Evolutionary conservation across 768 basidiomycete species (phyloP).

Genomic region (Hericium erinaceus): DNA sequence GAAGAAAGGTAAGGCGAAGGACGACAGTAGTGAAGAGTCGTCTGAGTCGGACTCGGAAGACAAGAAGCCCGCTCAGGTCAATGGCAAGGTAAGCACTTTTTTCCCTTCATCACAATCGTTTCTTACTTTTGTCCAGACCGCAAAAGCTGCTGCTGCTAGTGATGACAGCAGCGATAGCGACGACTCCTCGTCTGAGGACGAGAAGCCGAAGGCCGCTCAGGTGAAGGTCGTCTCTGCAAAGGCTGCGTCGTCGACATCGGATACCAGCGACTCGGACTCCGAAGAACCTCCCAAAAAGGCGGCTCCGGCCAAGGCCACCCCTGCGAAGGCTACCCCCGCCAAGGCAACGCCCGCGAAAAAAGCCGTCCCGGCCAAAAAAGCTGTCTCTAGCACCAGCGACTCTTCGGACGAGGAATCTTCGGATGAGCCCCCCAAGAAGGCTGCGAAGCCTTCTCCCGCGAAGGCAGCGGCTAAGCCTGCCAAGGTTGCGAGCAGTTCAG

Average conservation of each 20-base stretch:
- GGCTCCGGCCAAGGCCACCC: not conserved
- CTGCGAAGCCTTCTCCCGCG: conserved; percentile 15
- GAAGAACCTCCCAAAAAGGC: conserved; percentile 4
- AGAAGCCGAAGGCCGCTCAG: conserved; percentile 30
- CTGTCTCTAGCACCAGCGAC: not conserved
- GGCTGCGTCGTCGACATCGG: conserved; percentile 15
- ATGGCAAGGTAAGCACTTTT: conserved; percentile 23
- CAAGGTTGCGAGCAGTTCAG: conserved; percentile 18
- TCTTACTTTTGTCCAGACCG: not conserved
- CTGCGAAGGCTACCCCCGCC: conserved; percentile 1
- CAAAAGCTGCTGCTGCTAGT: conserved; percentile 6
- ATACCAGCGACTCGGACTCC: conserved; percentile 6
- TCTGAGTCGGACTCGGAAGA: conserved; percentile 25
- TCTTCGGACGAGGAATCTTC: conserved; percentile 20
- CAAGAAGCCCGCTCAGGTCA: conserved; percentile 25
- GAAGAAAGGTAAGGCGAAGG: conserved; percentile 12
- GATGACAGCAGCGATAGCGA: conserved; percentile 7
- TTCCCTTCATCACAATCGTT: not conserved
- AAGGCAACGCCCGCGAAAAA: conserved; percentile 22
- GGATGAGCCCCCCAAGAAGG: conserved; percentile 19
- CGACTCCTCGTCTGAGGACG: conserved; percentile 23
- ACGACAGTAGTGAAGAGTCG: conserved; percentile 20
- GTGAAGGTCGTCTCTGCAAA: conserved; percentile 22
- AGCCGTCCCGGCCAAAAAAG: conserved; percentile 16
- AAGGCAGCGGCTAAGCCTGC: conserved; percentile 16